Conservation (phyloP, 2,329 filamentous ascomycete genomes). For the Aureobasidium sp. region DNA sequence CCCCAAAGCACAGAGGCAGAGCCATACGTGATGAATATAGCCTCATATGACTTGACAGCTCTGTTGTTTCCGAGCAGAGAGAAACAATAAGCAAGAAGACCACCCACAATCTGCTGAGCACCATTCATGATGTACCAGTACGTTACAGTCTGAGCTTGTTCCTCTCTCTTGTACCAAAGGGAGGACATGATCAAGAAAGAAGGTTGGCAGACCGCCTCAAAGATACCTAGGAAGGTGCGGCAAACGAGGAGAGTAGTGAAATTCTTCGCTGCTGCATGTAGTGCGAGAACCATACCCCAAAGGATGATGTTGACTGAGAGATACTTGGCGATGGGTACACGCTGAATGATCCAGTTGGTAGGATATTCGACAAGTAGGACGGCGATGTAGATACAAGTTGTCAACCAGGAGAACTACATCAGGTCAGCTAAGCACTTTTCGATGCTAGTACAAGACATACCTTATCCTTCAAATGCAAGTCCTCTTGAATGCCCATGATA, state of each 20-base stretch:
- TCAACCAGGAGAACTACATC: slow-evolving; percentile 59
- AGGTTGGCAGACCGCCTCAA: slow-evolving; percentile 63
- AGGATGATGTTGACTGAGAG: slow-evolving; percentile 54
- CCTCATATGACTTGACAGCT: slow-evolving; percentile 49
- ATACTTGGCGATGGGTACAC: slow-evolving; percentile 52
- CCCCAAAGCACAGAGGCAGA: slow-evolving; percentile 55
- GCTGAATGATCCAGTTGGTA: slow-evolving; percentile 55
- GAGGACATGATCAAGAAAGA: slow-evolving; percentile 57
- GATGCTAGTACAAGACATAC: slow-evolving; percentile 15
- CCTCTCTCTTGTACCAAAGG: slow-evolving; percentile 61
- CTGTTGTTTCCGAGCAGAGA: slow-evolving; percentile 22
- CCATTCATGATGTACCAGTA: slow-evolving; percentile 58
- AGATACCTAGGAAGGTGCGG: slow-evolving; percentile 60
- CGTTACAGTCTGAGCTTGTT: slow-evolving; percentile 58
- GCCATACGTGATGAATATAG: slow-evolving; percentile 60
- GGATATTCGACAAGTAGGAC: slow-evolving; percentile 65
- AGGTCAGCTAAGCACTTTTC: background rate
- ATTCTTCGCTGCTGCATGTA: slow-evolving; percentile 52
- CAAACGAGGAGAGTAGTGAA: slow-evolving; percentile 53
- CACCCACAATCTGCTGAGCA: slow-evolving; percentile 62
- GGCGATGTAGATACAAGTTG: slow-evolving; percentile 65
- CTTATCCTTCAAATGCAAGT: slow-evolving; percentile 25
- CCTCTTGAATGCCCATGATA: slow-evolving; percentile 29
- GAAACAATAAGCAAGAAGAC: slow-evolving; percentile 53
- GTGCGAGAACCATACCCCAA: slow-evolving; percentile 54